Base-by-base conservation (phyloP, 208 protist genomes). In the Acanthamoeba culbertsoni region DNA sequence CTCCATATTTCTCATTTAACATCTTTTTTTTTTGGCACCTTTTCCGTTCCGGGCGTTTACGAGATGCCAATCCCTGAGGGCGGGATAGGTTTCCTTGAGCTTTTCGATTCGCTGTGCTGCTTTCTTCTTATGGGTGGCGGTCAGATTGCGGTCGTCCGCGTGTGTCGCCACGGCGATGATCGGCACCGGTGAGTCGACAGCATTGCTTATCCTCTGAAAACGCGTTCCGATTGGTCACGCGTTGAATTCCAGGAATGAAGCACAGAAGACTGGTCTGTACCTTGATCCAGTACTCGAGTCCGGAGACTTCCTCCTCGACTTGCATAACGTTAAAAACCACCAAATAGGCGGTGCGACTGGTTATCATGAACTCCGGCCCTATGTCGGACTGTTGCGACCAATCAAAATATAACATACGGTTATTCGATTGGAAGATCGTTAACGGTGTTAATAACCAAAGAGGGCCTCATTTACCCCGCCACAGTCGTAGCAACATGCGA, bases 121-220 rank as follows among this genome's bases (percentile, higher is more conserved):
- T 31, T 82, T 82, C 71, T 82, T 82, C 71, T 82, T 82, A n/a
- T 82, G 71, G n/a, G 71, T 43, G 40, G 71, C 71, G 23, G 4
- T 82, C 71, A 82, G 12, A 26, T 35, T 53, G 1, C 43, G 10
- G n/a, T 82, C 71, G 28, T 82, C 71, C 26, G 71, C 71, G n/a
- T 82, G 71, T 14, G 71, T 82, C 4, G 42, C 71, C 37, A 82
- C 71, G 7, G 20, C 71, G 23, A 82, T 6, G 20, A 82, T 55
- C 14, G 71, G 71, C 37, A 82, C 71, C 20, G 71, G 71, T 8
- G 71, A 82, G 1, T 82, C 71, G 23, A 82, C 71, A 26, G 23
- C 71, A 35, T 46, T 82, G n/a, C 43, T 53, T 26, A 82, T 82
- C 0, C 71, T 37, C 71, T 82, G 71, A 14, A 37, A 35, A 8